Conservation (phyloP, 441 rosid species). For the Dalechampia spathulata region DNA sequence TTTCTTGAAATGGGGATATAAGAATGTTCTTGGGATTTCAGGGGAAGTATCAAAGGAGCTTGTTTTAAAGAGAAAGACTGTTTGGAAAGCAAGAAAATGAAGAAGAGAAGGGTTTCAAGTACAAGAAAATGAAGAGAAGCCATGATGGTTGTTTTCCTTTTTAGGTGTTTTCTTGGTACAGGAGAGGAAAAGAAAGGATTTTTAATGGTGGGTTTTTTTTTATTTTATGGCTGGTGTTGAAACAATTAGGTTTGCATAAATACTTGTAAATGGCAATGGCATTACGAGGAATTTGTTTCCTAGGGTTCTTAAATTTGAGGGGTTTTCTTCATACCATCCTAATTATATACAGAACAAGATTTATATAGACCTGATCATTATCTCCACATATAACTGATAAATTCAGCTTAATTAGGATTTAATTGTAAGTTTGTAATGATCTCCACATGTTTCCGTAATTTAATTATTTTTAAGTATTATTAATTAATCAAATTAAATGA, state of each 20-base stretch:
- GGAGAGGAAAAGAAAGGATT: background rate
- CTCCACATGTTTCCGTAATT: no score
- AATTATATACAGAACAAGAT: no score
- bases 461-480: no score
- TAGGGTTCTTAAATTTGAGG: background rate
- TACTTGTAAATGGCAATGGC: background rate
- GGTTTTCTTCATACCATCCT: background rate
- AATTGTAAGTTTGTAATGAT: no score
- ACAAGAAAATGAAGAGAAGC: conserved; percentile 16
- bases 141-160: no score
- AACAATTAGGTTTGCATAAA: conserved; percentile 1
- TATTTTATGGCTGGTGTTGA: background rate
- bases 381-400: no score
- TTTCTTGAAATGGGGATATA: conserved; percentile 12
- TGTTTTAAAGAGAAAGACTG: conserved; percentile 29
- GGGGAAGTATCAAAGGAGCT: conserved; percentile 34
- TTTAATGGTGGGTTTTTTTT: background rate
- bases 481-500: no score
- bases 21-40: conserved; percentile 29
- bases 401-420: no score
- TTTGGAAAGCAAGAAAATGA: conserved; percentile 21
- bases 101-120: conserved; percentile 21
- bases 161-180: background rate
- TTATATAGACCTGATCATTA: no score
- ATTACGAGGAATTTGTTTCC: background rate